These are phyloP conservation scores for Didymella segeticola DNA, from an alignment of 2,329 filamentous ascomycete genomes.

Conservation along the genomic window DNA sequence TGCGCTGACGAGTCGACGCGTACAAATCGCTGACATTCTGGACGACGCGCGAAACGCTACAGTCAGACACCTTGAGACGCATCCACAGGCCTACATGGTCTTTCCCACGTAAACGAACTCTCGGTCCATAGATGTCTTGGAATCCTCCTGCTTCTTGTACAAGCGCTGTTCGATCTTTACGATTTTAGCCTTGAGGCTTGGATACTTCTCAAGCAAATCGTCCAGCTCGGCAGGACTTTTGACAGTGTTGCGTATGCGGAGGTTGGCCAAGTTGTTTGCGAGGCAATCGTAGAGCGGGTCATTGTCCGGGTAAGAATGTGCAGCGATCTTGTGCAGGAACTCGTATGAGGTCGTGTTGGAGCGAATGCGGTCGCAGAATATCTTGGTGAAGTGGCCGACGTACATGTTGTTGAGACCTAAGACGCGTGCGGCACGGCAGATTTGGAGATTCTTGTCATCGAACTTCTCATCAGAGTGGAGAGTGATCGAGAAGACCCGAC, in stretches of 20 bases:
- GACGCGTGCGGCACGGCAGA: conserved; percentile 33
- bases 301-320: conserved; percentile 23
- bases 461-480: conserved; percentile 21
- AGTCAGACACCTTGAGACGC: not conserved
- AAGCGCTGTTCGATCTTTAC: conserved; percentile 18
- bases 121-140: not conserved
- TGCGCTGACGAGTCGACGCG: too few species aligned
- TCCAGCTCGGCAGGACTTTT: conserved; percentile 6
- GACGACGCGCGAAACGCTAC: too few species aligned
- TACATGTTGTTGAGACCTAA: conserved; percentile 40
- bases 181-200: conserved; percentile 13
- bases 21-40: too few species aligned
- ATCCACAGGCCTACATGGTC: not conserved
- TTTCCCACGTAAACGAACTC: not conserved
- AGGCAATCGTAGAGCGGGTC: conserved; percentile 41
- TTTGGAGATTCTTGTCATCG: conserved; percentile 32
- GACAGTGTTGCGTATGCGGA: not conserved
- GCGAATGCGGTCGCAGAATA: conserved; percentile 39
- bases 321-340: conserved; percentile 28
- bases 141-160: not conserved
- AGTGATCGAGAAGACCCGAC: conserved; percentile 32
- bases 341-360: conserved; percentile 16
- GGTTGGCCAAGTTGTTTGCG: conserved; percentile 31
- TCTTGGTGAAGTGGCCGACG: conserved; percentile 39
- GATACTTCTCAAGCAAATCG: conserved; percentile 11